Evolutionary conservation across 192 early-diverging fungal species (phyloP).

Genomic region (Endogone sp.): DNA sequence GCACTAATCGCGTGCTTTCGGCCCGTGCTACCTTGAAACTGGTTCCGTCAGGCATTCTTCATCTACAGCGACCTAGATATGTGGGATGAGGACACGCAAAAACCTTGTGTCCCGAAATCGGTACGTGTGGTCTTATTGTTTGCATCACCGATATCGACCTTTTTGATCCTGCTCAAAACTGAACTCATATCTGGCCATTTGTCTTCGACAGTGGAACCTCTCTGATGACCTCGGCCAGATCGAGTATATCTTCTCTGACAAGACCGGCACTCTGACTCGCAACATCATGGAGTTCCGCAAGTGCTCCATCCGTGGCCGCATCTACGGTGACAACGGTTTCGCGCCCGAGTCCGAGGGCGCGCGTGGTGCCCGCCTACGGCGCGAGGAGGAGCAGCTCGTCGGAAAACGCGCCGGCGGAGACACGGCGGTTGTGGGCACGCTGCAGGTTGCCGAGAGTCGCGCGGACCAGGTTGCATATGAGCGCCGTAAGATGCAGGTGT

Average conservation of each 20-base stretch:
- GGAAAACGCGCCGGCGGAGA: conserved; percentile 32
- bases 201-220: conserved; percentile 75
- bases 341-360: conserved; percentile 59
- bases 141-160: conserved; percentile 2
- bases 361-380: conserved; percentile 37
- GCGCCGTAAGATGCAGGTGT: conserved; percentile 34
- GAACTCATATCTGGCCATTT: conserved; percentile 22
- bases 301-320: conserved; percentile 80
- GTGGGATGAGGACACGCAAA: conserved; percentile 63
- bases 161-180: conserved; percentile 16
- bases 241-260: conserved; percentile 95
- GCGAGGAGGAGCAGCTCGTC: conserved; percentile 46
- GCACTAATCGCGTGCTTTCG: background rate
- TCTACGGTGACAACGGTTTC: conserved; percentile 78
- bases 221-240: conserved; percentile 96
- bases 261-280: conserved; percentile 93
- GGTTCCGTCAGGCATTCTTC: conserved; percentile 67
- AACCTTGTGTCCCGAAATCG: conserved; percentile 61
- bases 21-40: background rate
- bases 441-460: conserved; percentile 26
- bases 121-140: conserved; percentile 28
- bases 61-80: conserved; percentile 91
- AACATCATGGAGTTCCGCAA: conserved; percentile 98
- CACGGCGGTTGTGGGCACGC: conserved; percentile 34
- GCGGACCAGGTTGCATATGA: conserved; percentile 18